These are phyloP conservation scores for Lentinula boryana DNA, from an alignment of 768 basidiomycete species.

Conservation along the genomic window DNA sequence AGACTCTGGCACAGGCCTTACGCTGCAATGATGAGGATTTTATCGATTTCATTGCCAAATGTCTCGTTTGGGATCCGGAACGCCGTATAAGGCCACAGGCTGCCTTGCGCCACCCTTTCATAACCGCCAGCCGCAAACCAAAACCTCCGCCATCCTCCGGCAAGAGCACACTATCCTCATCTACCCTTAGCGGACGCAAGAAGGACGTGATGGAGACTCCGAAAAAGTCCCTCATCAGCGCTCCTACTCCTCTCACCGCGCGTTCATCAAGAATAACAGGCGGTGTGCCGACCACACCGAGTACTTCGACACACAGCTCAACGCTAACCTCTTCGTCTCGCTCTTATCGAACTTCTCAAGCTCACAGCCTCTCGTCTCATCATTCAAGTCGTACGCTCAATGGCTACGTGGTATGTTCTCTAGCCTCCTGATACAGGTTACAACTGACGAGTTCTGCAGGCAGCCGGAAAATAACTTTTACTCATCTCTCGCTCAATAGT, in stretches of 20 bases:
- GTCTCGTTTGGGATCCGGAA: conserved; percentile 98
- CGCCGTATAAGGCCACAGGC: conserved; percentile 90
- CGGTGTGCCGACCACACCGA: conserved; percentile 55
- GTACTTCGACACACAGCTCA: conserved; percentile 44
- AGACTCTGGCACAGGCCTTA: conserved; percentile 83
- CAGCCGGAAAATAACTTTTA: conserved; percentile 32
- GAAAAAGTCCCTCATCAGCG: conserved; percentile 86
- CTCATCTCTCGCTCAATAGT: conserved; percentile 6
- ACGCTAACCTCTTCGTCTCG: conserved; percentile 56
- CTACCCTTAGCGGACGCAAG: conserved; percentile 43
- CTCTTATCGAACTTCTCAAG: conserved; percentile 64
- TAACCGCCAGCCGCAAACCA: conserved; percentile 57
- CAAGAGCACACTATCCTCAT: conserved; percentile 54
- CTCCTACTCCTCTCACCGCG: conserved; percentile 82
- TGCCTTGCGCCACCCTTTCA: conserved; percentile 88
- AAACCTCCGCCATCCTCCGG: conserved; percentile 43
- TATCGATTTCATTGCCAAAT: conserved; percentile 94
- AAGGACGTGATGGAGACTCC: conserved; percentile 63
- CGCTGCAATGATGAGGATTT: conserved; percentile 93
- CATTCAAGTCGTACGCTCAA: conserved; percentile 71
- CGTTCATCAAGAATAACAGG: conserved; percentile 54
- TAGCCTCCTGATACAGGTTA: conserved; percentile 20
- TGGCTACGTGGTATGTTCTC: conserved; percentile 56
- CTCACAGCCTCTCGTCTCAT: conserved; percentile 66
- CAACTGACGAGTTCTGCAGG: conserved; percentile 21